Conservation (phyloP, 1,284 basidiomycete genomes). For the Tilletia caries region DNA sequence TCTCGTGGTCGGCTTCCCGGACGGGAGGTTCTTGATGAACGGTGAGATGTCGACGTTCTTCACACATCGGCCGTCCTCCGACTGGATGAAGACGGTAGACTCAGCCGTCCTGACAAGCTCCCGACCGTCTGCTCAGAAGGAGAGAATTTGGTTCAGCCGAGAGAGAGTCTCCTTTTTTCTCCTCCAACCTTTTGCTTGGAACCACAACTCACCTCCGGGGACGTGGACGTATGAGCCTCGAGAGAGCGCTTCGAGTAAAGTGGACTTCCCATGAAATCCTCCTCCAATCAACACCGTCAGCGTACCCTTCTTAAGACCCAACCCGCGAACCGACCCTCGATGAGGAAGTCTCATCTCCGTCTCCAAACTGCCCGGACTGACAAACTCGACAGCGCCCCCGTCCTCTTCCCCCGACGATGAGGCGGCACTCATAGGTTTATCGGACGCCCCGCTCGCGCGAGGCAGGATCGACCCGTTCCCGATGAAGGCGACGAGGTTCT, state of each 20-base stretch:
- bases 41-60: conserved; percentile 19
- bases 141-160: too few species aligned
- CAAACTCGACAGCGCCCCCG: conserved; percentile 14
- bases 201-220: background rate
- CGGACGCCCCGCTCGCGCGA: conserved; percentile 19
- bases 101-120: conserved; percentile 20
- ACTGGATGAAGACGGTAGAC: conserved; percentile 15
- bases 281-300: conserved; percentile 21
- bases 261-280: conserved; percentile 28
- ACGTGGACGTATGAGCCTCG: conserved; percentile 21
- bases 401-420: too few species aligned
- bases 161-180: too few species aligned
- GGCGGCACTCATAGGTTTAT: conserved; percentile 10
- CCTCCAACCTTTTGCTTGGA: too few species aligned
- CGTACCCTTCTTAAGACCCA: conserved; percentile 15
- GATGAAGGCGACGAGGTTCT: conserved; percentile 23
- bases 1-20: conserved; percentile 15
- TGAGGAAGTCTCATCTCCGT: conserved; percentile 17
- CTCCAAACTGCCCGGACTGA: conserved; percentile 15
- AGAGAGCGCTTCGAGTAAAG: conserved; percentile 22
- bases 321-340: conserved; percentile 16
- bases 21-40: conserved; percentile 22
- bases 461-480: conserved; percentile 20
- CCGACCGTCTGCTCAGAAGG: conserved; percentile 16
- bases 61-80: conserved; percentile 24